Conservation (phyloP, 2,329 filamentous ascomycete species). For the Pestalotiopsis sp. region DNA sequence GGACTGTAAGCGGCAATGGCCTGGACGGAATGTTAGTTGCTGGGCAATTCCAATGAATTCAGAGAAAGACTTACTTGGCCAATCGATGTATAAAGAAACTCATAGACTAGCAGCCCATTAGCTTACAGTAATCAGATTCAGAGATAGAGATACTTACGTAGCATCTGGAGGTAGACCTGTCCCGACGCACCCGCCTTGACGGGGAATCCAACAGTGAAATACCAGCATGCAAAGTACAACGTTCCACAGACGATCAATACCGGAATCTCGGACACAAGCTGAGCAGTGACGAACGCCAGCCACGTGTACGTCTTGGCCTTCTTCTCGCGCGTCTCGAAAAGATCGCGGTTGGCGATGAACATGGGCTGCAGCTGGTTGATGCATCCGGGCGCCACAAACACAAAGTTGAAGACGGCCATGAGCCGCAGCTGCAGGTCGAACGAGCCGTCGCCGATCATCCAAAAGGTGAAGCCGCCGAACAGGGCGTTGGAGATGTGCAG, state of each 20-base stretch:
- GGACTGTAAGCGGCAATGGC: constrained; percentile 9
- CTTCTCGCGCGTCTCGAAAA: constrained; percentile 84
- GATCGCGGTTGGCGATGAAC: constrained; percentile 79
- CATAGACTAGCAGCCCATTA: constrained; percentile 32
- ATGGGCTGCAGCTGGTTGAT: constrained; percentile 65
- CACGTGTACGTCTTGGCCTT: constrained; percentile 84
- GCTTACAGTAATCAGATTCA: not conserved
- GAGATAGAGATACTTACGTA: constrained; percentile 25
- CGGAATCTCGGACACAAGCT: constrained; percentile 47
- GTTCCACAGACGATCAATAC: constrained; percentile 46
- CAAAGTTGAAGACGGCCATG: constrained; percentile 54
- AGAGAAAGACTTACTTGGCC: constrained; percentile 30
- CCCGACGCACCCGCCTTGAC: constrained; percentile 31
- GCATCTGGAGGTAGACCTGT: constrained; percentile 40
- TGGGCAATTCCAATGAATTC: not conserved
- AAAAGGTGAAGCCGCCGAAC: constrained; percentile 48
- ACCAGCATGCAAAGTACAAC: constrained; percentile 47
- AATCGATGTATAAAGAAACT: constrained; percentile 40
- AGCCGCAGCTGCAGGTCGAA: constrained; percentile 43
- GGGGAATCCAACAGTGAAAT: constrained; percentile 42
- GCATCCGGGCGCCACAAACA: constrained; percentile 51
- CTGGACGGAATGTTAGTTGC: not conserved
- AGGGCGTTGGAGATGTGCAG: constrained; percentile 43
- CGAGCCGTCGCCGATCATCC: constrained; percentile 41
- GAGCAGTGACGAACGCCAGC: constrained; percentile 72